phyloP scores from a whole-genome alignment of 768 basidiomycete species.

The Sporobolomyces phaffii region DNA sequence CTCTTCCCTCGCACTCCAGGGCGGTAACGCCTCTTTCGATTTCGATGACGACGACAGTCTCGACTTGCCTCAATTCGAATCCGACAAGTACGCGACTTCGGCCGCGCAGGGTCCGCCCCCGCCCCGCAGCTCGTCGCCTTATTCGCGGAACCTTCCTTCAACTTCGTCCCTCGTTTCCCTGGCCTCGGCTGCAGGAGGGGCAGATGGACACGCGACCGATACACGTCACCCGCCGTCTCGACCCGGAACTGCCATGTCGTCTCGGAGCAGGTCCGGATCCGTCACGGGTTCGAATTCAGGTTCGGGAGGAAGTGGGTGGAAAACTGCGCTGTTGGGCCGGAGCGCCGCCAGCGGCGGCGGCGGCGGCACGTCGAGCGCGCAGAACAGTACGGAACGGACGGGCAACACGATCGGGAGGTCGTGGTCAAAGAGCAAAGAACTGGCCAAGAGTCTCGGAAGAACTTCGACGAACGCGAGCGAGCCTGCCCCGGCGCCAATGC shows the following conservation, averaged over 20 bases:
- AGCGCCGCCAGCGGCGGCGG: not conserved
- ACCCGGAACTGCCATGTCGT: constrained; percentile 23
- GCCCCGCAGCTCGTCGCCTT: not conserved
- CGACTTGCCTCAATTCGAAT: constrained; percentile 12
- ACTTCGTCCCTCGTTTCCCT: not conserved
- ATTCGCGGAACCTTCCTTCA: not conserved
- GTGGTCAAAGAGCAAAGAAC: constrained; percentile 9
- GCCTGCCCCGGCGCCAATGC: too few species aligned
- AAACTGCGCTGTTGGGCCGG: not conserved
- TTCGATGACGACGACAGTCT: constrained; percentile 10
- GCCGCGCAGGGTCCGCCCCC: not conserved
- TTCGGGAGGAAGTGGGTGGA: constrained; percentile 6
- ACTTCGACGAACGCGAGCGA: too few species aligned
- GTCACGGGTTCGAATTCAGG: not conserved
- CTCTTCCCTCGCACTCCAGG: not conserved
- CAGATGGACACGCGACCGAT: not conserved
- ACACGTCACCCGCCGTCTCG: not conserved
- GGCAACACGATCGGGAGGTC: constrained; percentile 1
- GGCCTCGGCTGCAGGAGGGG: not conserved
- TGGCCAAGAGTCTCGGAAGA: constrained; percentile 4
- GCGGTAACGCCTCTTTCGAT: not conserved
- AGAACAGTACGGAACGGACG: not conserved
- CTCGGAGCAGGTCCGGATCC: constrained; percentile 8
- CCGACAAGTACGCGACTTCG: constrained; percentile 5
- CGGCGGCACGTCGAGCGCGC: not conserved